Conservation (phyloP, 2,329 filamentous ascomycete species). For the Zymoseptoria pseudotritici region DNA sequence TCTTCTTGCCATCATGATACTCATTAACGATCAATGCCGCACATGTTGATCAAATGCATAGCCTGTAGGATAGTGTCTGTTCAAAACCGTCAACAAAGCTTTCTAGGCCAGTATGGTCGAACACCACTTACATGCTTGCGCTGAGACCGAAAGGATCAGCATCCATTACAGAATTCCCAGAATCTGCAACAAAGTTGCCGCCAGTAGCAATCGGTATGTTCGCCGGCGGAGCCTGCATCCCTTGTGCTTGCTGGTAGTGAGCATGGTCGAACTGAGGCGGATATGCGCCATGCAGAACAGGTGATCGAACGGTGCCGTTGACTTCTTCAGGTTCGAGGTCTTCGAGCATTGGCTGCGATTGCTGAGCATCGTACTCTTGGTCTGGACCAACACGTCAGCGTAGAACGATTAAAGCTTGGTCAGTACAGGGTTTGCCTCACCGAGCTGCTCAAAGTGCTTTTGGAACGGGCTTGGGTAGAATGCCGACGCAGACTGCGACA, state of each 20-base stretch:
- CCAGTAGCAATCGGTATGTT: slow-evolving; percentile 13
- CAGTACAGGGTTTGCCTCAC: slow-evolving; percentile 60
- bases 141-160: slow-evolving; percentile 90
- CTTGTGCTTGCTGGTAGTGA: slow-evolving; percentile 12
- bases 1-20: slow-evolving; percentile 1
- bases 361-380: slow-evolving; percentile 85
- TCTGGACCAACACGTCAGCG: slow-evolving; percentile 66
- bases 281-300: slow-evolving; percentile 23
- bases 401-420: slow-evolving; percentile 60
- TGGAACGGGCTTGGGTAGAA: slow-evolving; percentile 87
- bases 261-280: slow-evolving; percentile 20
- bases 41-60: slow-evolving; percentile 18
- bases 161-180: slow-evolving; percentile 81
- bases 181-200: slow-evolving; percentile 46
- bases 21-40: slow-evolving; percentile 1
- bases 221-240: slow-evolving; percentile 13
- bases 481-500: slow-evolving; percentile 32
- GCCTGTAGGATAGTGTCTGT: slow-evolving; percentile 13
- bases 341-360: slow-evolving; percentile 59
- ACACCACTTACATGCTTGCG: slow-evolving; percentile 78
- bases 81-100: neutral
- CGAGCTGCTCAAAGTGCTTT: slow-evolving; percentile 90
- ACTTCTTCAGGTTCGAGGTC: slow-evolving; percentile 33
- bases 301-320: slow-evolving; percentile 11
- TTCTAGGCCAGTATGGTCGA: slow-evolving; percentile 17